Evolutionary conservation across 805 yeast genomes (phyloP), one percentile per base, ranked within the genome.

Genomic region (Alloascoidea africana): DNA sequence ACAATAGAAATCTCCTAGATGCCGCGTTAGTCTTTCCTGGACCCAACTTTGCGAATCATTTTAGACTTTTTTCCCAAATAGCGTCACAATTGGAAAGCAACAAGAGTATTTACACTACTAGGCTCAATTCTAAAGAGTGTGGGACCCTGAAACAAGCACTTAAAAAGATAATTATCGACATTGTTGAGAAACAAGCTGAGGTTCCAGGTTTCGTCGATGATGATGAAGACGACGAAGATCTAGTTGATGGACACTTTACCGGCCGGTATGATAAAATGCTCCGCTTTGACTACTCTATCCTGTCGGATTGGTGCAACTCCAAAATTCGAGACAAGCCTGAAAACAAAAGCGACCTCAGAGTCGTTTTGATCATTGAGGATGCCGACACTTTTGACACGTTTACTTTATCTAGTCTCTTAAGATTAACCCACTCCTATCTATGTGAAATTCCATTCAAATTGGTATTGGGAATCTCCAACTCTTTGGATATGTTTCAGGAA

Each of bases 281-380:
- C 18, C 44, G 57, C 18, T 61, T 58, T 37, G 65, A 60, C 35
- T 48, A 60, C 17, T 56, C 52, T 18, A 49, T 59, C 8, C 43
- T 60, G 27, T 49, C 38, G 4, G 57, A 56, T 15, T 59, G 61
- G 59, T 44, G 48, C n/a, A 35, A 40, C 14, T 23, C 30, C 8
- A 33, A 37, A 1, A 23, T 8, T 13, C 34, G 36, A 8, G 14
- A 18, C n/a, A 23, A 14, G 17, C 15, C 16, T n/a, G 32, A 19
- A 4, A 17, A 38, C n/a, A 5, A 16, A 4, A 17, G 15, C 35
- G 6, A 11, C 43, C 5, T 18, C 13, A 8, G 44, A 41, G 38
- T 60, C 16, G 54, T 56, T 5, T 35, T 55, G 2, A 39, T 54
- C 11, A 39, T 60, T 2, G 62, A 61, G 17, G 65, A 61, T 41